These are phyloP conservation scores for Plectosphaerella sp. DNA, from an alignment of 2,329 filamentous ascomycete species.

Conservation along the genomic window DNA sequence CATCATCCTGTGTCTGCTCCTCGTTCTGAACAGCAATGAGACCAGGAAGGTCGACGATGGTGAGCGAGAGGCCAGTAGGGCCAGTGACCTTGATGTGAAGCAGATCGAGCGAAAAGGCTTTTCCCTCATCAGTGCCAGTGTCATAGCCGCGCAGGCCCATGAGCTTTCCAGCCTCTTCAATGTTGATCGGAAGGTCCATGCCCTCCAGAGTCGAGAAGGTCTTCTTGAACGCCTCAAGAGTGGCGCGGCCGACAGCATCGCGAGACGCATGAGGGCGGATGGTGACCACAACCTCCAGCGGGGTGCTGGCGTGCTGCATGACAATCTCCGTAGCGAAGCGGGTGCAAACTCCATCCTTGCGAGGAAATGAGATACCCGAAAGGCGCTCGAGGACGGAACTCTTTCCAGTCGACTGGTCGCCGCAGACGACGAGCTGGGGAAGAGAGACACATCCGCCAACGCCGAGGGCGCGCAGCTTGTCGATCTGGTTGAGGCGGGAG, in stretches of 20 bases:
- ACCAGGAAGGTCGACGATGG: constrained; percentile 43
- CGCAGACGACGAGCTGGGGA: constrained; percentile 49
- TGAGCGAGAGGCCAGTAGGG: constrained; percentile 28
- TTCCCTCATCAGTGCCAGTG: background rate
- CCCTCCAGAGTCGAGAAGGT: background rate
- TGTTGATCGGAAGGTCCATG: constrained; percentile 1
- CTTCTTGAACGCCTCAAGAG: constrained; percentile 1
- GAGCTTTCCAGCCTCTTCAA: constrained; percentile 7
- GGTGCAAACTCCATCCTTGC: constrained; percentile 48
- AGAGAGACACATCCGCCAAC: constrained; percentile 29
- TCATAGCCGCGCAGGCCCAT: constrained; percentile 5
- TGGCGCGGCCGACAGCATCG: constrained; percentile 5
- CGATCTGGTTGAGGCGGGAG: constrained; percentile 14
- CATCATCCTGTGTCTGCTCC: constrained; percentile 24
- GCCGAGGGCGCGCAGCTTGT: constrained; percentile 27
- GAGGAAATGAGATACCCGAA: constrained; percentile 48
- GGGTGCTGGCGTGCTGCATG: constrained; percentile 26
- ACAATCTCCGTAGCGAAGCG: constrained; percentile 52
- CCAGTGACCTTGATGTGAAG: constrained; percentile 18
- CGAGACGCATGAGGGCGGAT: constrained; percentile 13
- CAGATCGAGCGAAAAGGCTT: constrained; percentile 14
- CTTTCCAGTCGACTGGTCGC: constrained; percentile 52
- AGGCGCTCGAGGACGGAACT: constrained; percentile 54
- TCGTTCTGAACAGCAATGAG: constrained; percentile 31
- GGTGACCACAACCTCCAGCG: constrained; percentile 13